Conservation (phyloP, 352 stramenopile species). For the Globisporangium abappressorium region DNA sequence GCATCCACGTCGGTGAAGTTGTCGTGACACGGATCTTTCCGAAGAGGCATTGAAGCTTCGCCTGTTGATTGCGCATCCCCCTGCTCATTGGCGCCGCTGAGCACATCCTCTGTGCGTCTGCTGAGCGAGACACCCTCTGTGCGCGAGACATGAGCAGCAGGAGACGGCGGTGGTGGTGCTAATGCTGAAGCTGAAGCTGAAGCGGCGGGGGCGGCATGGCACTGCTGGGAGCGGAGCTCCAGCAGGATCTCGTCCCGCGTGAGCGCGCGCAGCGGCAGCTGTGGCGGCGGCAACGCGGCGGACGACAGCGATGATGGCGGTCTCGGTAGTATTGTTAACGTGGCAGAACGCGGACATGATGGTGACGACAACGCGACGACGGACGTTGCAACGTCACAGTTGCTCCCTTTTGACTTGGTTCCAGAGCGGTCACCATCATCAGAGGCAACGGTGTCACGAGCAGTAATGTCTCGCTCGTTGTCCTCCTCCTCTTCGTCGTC, state of each 20-base stretch:
- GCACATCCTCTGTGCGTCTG: neutral
- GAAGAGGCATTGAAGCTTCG: slow-evolving; percentile 3
- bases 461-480: neutral
- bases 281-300: neutral
- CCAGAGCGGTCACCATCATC: neutral
- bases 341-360: neutral
- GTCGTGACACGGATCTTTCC: neutral
- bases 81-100: neutral
- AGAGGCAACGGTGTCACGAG: neutral
- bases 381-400: neutral
- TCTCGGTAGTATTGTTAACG: neutral
- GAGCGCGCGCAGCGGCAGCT: slow-evolving; percentile 29
- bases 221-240: slow-evolving; percentile 23
- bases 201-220: neutral
- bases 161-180: neutral
- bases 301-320: neutral
- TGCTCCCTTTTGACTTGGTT: neutral
- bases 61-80: neutral
- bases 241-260: slow-evolving; percentile 54
- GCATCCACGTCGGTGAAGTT: neutral
- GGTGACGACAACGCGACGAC: slow-evolving; percentile 2
- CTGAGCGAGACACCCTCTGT: neutral
- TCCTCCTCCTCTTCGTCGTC: slow-evolving; percentile 8
- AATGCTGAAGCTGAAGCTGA: neutral
- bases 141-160: neutral